Percentiles rank a stretch among this genome's conserved stretches.
These are phyloP conservation scores for Aspergillus mulundensis DNA, from an alignment of 495 filamentous ascomycete genomes.

Conservation along the genomic window DNA sequence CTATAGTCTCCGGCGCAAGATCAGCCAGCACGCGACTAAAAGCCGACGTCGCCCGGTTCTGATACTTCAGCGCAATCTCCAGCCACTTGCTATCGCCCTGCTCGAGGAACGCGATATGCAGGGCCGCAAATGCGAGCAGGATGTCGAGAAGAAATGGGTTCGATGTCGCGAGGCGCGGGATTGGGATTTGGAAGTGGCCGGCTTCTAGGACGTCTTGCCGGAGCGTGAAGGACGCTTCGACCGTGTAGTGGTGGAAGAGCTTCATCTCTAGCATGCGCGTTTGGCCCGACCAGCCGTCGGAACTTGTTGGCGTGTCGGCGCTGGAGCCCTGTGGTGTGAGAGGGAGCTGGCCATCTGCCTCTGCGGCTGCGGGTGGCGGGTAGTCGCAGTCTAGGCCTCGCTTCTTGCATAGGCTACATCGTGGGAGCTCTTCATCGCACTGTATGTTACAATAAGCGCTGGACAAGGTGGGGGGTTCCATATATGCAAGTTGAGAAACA, in stretches of 20 bases:
- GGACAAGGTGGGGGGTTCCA: too few species aligned
- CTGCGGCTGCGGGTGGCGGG: conserved; percentile 25
- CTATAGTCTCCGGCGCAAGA: conserved; percentile 24
- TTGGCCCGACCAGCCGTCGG: conserved; percentile 13
- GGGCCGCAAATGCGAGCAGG: conserved; percentile 43
- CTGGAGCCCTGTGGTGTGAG: conserved; percentile 21
- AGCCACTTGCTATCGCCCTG: conserved; percentile 30
- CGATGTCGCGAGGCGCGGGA: conserved; percentile 41
- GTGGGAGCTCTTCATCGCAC: conserved; percentile 37
- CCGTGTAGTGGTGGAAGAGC: conserved; percentile 38
- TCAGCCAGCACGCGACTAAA: conserved; percentile 27
- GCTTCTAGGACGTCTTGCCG: conserved; percentile 25
- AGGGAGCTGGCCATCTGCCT: conserved; percentile 27
- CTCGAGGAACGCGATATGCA: conserved; percentile 42
- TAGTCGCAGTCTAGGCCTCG: conserved; percentile 36
- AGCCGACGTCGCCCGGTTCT: conserved; percentile 33
- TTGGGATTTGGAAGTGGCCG: conserved; percentile 38
- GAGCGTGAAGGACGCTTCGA: conserved; percentile 31
- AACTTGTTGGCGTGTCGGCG: conserved; percentile 4
- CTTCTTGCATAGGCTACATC: conserved; percentile 34
- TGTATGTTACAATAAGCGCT: conserved; percentile 8
- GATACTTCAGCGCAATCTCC: conserved; percentile 33
- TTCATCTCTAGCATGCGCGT: conserved; percentile 37
- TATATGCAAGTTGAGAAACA: too few species aligned
- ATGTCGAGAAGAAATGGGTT: conserved; percentile 45